Conservation (phyloP, 176 grass and related monocot species). For the Triticum turgidum region DNA sequence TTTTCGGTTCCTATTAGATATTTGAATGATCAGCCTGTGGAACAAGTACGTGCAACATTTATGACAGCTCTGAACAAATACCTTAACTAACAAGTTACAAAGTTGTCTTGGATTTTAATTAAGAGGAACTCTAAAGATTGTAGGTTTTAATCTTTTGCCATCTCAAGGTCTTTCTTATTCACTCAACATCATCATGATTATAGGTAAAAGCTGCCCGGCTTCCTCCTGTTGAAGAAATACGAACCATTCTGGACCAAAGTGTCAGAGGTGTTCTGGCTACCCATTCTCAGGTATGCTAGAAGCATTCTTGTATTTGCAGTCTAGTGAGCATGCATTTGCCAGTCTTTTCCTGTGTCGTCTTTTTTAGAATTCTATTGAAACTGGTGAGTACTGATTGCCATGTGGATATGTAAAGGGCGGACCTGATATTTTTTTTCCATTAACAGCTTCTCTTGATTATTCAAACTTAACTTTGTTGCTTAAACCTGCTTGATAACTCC, state of each 20-base stretch:
- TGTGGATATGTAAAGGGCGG: slow-evolving; percentile 4
- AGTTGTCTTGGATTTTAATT: neutral
- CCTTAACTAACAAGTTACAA: neutral
- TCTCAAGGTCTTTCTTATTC: neutral
- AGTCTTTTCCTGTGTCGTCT: neutral
- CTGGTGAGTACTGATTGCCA: neutral
- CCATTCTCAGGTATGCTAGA: slow-evolving; percentile 66
- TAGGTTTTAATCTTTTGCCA: neutral
- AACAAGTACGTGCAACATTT: neutral
- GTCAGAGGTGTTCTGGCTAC: slow-evolving; percentile 77
- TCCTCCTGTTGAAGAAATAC: slow-evolving; percentile 70
- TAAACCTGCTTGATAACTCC: neutral
- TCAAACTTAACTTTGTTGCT: neutral
- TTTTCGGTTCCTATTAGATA: neutral
- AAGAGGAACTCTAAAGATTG: neutral
- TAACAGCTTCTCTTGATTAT: neutral
- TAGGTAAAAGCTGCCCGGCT: slow-evolving; percentile 74
- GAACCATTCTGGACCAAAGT: slow-evolving; percentile 65
- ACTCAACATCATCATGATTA: neutral
- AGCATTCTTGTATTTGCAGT: neutral
- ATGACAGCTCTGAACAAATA: neutral
- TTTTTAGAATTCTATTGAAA: neutral
- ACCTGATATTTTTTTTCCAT: neutral
- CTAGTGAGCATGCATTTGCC: neutral
- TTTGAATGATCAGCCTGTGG: neutral